Percentiles rank a stretch among this genome's conserved stretches.
Conservation (phyloP, 768 basidiomycete species). For the Neoboletus brunneissimus region DNA sequence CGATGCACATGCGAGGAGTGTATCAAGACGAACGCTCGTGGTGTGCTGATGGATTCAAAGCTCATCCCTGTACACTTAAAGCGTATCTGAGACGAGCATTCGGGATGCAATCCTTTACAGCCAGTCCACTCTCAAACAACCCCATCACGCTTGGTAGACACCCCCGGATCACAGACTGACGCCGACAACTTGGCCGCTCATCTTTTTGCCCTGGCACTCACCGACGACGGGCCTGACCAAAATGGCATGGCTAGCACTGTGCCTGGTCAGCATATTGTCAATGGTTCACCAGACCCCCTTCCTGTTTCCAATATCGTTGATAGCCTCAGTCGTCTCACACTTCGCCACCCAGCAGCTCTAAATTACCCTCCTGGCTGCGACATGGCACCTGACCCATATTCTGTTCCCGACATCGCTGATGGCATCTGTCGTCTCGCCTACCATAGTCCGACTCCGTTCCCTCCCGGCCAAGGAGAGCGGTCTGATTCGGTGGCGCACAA, state of each 20-base stretch:
- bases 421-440: no score
- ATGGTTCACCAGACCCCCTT: background rate
- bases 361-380: no score
- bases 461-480: no score
- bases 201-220: background rate
- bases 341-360: no score
- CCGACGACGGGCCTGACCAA: background rate
- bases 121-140: no score
- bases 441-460: no score
- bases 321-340: background rate
- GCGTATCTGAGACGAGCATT: background rate
- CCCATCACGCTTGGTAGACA: background rate
- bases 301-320: background rate
- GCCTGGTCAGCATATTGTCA: background rate
- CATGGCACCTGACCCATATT: no score
- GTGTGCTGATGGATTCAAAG: background rate
- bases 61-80: conserved; percentile 7
- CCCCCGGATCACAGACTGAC: background rate
- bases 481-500: no score
- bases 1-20: no score
- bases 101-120: background rate
- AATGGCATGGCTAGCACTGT: background rate
- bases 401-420: no score
- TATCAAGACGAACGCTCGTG: no score
- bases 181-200: background rate